Base-by-base conservation (phyloP, 2,329 filamentous ascomycete species). In the Fusarium albidum region DNA sequence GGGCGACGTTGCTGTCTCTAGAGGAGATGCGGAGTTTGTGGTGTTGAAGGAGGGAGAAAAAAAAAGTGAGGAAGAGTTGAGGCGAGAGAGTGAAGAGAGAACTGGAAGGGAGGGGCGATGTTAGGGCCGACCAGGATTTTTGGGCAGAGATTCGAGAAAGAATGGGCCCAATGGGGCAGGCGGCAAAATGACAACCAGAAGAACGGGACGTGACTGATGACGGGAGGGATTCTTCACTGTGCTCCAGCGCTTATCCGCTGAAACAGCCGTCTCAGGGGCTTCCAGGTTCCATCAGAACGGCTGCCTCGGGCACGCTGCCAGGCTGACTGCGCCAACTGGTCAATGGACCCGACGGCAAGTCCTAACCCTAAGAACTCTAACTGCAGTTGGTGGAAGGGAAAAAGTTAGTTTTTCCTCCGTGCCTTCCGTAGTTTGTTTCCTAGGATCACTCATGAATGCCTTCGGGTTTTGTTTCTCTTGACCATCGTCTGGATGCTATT, bases 151-250 rank as follows among this genome's bases (percentile, higher is more conserved):
- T 37, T 45, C 48, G 34, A 49, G 45, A 59, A 60, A 56, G 49
- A 60, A 67, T 55, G 65, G 65, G 65, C 63, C 65, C 47, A 60
- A 67, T 55, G 65, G 65, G 65, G 65, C 65, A 53, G 37, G 57
- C 53, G 50, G 61, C 51, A 64, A 63, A 52, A 48, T 31, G 34
- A 40, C 35, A 17, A 44, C 12, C n/a, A 10, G 13, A 31, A 26
- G 17, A 31, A 37, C 4, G 21, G 4, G 21, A n/a, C n/a, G n/a
- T n/a, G n/a, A n/a, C n/a, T n/a, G n/a, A n/a, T n/a, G n/a, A n/a
- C n/a, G n/a, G n/a, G 26, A 40, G 26, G 39, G 43, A 27, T 40
- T 21, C 13, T 18, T 29, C 28, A 52, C 39, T 57, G 35, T 48
- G 41, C 52, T 45, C 25, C 55, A 56, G 34, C 21, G 31, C 39